phyloP scores from a whole-genome alignment of 441 rosid species.

The Manihot esculenta region DNA sequence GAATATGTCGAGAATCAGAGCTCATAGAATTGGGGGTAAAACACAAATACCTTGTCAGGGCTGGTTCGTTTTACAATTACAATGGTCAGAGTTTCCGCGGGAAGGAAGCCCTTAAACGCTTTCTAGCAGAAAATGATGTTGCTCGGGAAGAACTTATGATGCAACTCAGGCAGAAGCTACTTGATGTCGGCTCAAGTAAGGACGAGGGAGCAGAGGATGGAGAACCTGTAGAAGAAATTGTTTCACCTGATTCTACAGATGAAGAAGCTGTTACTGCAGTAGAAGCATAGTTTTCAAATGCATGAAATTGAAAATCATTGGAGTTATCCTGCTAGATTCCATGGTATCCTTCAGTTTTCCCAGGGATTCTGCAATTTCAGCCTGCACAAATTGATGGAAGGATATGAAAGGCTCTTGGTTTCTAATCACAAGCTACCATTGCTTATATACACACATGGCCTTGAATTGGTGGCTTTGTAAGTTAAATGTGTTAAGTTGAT shows the following conservation, averaged over 20 bases:
- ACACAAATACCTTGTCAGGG: slow-evolving; percentile 56
- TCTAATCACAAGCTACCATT: slow-evolving; percentile 5
- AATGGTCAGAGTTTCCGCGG: slow-evolving; percentile 60
- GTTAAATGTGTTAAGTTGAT: slow-evolving; percentile 9
- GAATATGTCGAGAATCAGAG: slow-evolving; percentile 73
- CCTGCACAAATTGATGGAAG: too few species aligned
- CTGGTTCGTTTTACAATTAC: slow-evolving; percentile 45
- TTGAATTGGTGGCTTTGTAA: slow-evolving; percentile 8
- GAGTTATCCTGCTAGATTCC: slow-evolving; percentile 16
- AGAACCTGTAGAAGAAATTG: slow-evolving; percentile 36
- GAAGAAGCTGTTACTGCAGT: slow-evolving; percentile 66
- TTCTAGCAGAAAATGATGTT: slow-evolving; percentile 41
- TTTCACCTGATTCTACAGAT: slow-evolving; percentile 59
- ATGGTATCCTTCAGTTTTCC: slow-evolving; percentile 14
- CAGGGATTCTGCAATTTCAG: slow-evolving; percentile 12
- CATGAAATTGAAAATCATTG: background rate
- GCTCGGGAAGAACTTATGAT: slow-evolving; percentile 58
- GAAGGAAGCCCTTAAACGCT: slow-evolving; percentile 63
- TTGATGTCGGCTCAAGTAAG: slow-evolving; percentile 29
- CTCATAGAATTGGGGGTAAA: slow-evolving; percentile 68
- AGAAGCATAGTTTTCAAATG: slow-evolving; percentile 40
- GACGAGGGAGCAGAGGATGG: slow-evolving; percentile 35
- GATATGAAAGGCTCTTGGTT: slow-evolving; percentile 5
- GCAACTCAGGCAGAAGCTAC: slow-evolving; percentile 61
- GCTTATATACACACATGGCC: background rate